These are phyloP conservation scores for Trypanosoma platydactyli DNA, from an alignment of 208 protist genomes.

Conservation along the genomic window DNA sequence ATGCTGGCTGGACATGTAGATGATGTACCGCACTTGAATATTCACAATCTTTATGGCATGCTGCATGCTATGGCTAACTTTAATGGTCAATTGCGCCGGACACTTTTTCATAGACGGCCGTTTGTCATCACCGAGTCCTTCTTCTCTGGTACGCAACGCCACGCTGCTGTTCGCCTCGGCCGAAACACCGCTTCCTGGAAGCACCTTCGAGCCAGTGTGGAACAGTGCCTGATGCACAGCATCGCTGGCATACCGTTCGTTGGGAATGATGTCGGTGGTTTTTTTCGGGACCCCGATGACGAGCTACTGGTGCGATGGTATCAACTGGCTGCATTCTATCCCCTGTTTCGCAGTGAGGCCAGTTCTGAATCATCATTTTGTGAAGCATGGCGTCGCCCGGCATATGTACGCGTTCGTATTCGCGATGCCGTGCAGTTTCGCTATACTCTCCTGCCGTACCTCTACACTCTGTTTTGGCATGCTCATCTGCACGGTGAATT, in stretches of 20 bases:
- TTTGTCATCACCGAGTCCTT: conserved; percentile 95
- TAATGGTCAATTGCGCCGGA: conserved; percentile 75
- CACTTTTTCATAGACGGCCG: conserved; percentile 62
- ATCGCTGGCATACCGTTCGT: conserved; percentile 92
- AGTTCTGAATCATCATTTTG: conserved; percentile 74
- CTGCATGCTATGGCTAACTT: conserved; percentile 64
- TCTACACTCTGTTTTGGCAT: conserved; percentile 93
- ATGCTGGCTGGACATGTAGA: conserved; percentile 78
- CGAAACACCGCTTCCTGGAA: conserved; percentile 19
- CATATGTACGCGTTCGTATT: conserved; percentile 24
- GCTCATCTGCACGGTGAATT: conserved; percentile 61
- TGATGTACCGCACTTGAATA: conserved; percentile 87
- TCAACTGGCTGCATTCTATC: conserved; percentile 86
- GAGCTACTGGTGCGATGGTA: conserved; percentile 97
- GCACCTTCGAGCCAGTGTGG: conserved; percentile 50
- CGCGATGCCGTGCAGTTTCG: conserved; percentile 43
- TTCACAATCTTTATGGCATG: conserved; percentile 97
- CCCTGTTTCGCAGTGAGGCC: conserved; percentile 95
- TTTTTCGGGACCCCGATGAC: conserved; percentile 63
- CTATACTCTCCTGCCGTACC: conserved; percentile 94
- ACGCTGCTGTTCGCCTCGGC: conserved; percentile 86
- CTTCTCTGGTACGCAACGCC: conserved; percentile 96
- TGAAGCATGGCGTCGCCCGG: conserved; percentile 86
- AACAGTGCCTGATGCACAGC: conserved; percentile 85
- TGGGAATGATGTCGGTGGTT: conserved; percentile 96